Conservation (phyloP, 2,329 filamentous ascomycete genomes). For the Zymoseptoria ardabiliae region DNA sequence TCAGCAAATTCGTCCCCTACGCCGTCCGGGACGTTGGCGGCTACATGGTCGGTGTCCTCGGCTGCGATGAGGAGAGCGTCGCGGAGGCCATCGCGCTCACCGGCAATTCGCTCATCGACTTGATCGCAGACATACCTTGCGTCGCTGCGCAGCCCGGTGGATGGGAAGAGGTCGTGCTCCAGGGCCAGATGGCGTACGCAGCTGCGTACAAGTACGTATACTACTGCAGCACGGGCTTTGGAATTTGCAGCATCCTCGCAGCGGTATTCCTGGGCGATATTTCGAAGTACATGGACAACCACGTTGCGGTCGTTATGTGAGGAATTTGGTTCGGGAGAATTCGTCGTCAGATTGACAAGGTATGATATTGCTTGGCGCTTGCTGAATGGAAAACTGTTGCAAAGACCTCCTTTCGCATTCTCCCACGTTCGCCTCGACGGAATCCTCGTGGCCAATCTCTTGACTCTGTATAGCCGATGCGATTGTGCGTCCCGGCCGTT, state of each 20-base stretch:
- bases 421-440: background rate
- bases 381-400: background rate
- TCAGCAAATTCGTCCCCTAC: constrained; percentile 33
- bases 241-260: constrained; percentile 22
- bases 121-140: constrained; percentile 44
- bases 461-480: background rate
- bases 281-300: constrained; percentile 29
- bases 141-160: constrained; percentile 43
- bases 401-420: background rate
- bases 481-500: background rate
- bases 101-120: constrained; percentile 43
- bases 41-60: constrained; percentile 42
- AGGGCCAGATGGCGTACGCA: constrained; percentile 25
- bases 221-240: constrained; percentile 27
- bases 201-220: constrained; percentile 25
- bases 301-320: constrained; percentile 38
- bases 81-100: constrained; percentile 47
- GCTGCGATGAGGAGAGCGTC: constrained; percentile 39
- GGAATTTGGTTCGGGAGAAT: background rate
- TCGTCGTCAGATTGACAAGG: background rate
- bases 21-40: constrained; percentile 44
- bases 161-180: constrained; percentile 19
- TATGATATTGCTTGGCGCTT: background rate
- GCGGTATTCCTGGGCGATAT: constrained; percentile 28
- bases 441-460: background rate